Conservation (phyloP, 345 rosid species). For the Melaleuca quinquenervia region DNA sequence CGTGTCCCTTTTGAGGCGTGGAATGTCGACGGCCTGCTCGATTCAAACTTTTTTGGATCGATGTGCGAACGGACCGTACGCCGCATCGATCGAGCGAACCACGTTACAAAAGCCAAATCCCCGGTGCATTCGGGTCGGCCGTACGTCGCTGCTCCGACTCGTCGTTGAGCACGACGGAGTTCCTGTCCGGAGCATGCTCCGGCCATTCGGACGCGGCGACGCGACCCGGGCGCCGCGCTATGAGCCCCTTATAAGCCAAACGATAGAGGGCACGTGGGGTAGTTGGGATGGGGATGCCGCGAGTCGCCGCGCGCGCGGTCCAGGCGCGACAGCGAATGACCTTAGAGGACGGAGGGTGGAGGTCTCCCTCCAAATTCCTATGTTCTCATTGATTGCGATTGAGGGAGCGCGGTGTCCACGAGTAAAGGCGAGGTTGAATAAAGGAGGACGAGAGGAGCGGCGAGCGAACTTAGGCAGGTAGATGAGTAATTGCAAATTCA, state of each 20-base stretch:
- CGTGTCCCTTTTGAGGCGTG: background rate
- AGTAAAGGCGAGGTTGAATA: background rate
- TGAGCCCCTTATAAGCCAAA: too few relatives aligned
- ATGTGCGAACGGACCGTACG: background rate
- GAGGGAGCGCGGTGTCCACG: background rate
- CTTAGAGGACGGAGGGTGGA: too few relatives aligned
- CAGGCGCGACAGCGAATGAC: too few relatives aligned
- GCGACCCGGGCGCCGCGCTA: too few relatives aligned
- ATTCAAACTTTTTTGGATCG: too few relatives aligned
- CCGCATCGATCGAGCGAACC: background rate
- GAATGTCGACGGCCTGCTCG: background rate
- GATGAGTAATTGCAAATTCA: background rate
- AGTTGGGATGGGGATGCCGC: background rate
- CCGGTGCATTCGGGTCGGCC: too few relatives aligned
- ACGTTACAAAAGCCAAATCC: background rate
- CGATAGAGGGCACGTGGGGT: accelerated
- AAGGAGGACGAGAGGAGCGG: background rate
- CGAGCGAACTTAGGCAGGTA: background rate
- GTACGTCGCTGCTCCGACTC: background rate
- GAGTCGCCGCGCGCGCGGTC: background rate
- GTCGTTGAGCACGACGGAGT: too few relatives aligned
- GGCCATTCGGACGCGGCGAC: too few relatives aligned
- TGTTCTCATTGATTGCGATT: background rate
- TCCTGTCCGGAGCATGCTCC: too few relatives aligned
- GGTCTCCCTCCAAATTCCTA: background rate